These are phyloP conservation scores for Corylus americana DNA, from an alignment of 306 rosid genomes.

Conservation along the genomic window DNA sequence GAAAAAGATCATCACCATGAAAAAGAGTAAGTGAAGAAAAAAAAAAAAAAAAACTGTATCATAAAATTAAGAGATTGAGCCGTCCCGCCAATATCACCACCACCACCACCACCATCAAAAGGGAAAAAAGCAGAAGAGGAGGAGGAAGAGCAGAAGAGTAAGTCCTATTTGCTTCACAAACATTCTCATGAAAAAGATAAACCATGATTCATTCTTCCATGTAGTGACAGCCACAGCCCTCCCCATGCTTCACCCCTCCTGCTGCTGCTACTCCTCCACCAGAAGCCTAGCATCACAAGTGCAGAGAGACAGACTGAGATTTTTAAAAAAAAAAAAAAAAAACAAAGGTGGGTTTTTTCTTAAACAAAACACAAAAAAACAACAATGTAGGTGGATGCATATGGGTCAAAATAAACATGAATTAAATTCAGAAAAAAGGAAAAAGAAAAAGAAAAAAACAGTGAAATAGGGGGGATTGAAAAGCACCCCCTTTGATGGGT, in stretches of 20 bases:
- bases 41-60: conserved; percentile 20
- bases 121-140: conserved; percentile 29
- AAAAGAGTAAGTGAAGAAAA: conserved; percentile 5
- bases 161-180: conserved; percentile 9
- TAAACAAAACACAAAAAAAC: conserved; percentile 3
- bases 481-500: conserved; percentile 15
- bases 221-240: conserved; percentile 20
- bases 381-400: conserved; percentile 18
- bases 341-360: not conserved
- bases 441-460: not conserved
- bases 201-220: conserved; percentile 32
- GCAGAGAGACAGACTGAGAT: conserved; percentile 4
- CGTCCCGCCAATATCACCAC: conserved; percentile 88
- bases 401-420: conserved; percentile 24
- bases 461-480: conserved; percentile 9
- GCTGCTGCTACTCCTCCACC: conserved; percentile 11
- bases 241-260: conserved; percentile 25
- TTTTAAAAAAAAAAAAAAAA: too few species aligned
- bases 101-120: conserved; percentile 44
- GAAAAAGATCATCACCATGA: conserved; percentile 36
- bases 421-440: not conserved
- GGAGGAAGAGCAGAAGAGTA: conserved; percentile 18
- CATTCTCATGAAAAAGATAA: conserved; percentile 21
- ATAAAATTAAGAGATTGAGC: conserved; percentile 74
- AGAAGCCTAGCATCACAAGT: conserved; percentile 22